A percentile compares a stretch with the other conserved stretches of the same genome.
Evolutionary conservation across 2,329 filamentous ascomycete species (phyloP).

Genomic region (Ophiocordyceps unilateralis): DNA sequence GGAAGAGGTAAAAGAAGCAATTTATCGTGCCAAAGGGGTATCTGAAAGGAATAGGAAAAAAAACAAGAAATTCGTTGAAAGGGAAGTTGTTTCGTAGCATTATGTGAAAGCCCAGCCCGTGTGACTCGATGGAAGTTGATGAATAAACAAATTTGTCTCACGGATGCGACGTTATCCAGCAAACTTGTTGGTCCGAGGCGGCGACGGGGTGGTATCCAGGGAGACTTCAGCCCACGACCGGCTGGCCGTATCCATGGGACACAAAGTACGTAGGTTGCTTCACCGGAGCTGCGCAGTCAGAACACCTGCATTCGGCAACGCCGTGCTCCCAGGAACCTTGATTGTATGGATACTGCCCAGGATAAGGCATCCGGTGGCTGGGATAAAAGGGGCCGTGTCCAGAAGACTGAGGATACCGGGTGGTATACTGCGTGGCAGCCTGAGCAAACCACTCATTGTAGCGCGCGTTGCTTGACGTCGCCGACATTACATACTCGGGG

Average conservation of each 20-base stretch:
- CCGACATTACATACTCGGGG: conserved; percentile 39
- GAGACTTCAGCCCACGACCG: conserved; percentile 30
- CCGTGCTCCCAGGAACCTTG: conserved; percentile 33
- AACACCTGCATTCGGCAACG: conserved; percentile 31
- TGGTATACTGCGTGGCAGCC: conserved; percentile 23
- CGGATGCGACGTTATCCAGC: no score
- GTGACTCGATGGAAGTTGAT: no score
- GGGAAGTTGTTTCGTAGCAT: conserved; percentile 12
- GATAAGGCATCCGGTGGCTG: conserved; percentile 22
- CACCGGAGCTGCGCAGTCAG: conserved; percentile 25
- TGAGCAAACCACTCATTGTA: conserved; percentile 42
- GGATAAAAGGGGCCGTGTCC: conserved; percentile 23
- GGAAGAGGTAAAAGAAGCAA: conserved; percentile 10
- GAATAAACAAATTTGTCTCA: no score
- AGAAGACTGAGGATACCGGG: conserved; percentile 25
- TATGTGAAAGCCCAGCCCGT: conserved; percentile 5
- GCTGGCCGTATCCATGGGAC: conserved; percentile 31
- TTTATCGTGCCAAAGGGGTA: conserved; percentile 21
- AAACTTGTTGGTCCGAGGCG: no score
- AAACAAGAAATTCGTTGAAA: conserved; percentile 6
- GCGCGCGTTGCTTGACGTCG: conserved; percentile 33
- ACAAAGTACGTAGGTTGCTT: conserved; percentile 32
- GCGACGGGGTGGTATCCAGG: not conserved
- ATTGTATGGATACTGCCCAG: conserved; percentile 26
- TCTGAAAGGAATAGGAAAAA: conserved; percentile 17